Base-by-base conservation (phyloP, 208 protist species). In the Leishmania mexicana region DNA sequence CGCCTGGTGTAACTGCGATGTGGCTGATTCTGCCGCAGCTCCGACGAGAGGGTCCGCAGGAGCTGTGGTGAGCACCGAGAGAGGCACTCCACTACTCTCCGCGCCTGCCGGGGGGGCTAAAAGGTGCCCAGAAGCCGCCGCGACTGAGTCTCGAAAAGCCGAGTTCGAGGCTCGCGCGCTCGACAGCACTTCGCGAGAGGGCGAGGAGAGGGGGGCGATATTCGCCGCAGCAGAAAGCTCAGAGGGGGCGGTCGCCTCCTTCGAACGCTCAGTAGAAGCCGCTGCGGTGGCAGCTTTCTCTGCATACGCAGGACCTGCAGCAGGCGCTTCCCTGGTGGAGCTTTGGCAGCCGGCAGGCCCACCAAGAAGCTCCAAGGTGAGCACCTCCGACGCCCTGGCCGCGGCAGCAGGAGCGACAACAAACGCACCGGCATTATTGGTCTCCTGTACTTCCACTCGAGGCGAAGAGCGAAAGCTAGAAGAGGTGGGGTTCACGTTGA, bases 311-410 rank as follows among this genome's bases (percentile, higher is more conserved):
- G 67, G 67, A n/a, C n/a, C 40, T 47, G 21, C 67, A 47, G 40
- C 70, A 74, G 40, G 7, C 13, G 45, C 28, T 51, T n/a, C 28
- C 24, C 11, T 65, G 38, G 40, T 40, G 57, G 53, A 51, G 24
- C 42, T 42, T 28, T 6, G 21, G 75, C 35, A 31, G 21, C 57
- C 8, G 3, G 64, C 42, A 51, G 64, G 28, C 47, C n/a, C 45
- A 45, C 73, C 76, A 49, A 80, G 76, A 15, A 80, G 62, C 64
- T 80, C 76, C 49, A 80, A 51, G 31, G 76, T 72, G 17, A 38
- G 76, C 45, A 80, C 40, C 11, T 17, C 57, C 13, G 62, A 31
- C 24, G 64, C 51, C 64, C 17, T 42, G 42, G 21, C 31, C 38
- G 57, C 75, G 1, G 42, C 13, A 65, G 31, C 24, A 11, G 75